Conservation (phyloP, 116 monocot genomes). For the Iris pallida region DNA sequence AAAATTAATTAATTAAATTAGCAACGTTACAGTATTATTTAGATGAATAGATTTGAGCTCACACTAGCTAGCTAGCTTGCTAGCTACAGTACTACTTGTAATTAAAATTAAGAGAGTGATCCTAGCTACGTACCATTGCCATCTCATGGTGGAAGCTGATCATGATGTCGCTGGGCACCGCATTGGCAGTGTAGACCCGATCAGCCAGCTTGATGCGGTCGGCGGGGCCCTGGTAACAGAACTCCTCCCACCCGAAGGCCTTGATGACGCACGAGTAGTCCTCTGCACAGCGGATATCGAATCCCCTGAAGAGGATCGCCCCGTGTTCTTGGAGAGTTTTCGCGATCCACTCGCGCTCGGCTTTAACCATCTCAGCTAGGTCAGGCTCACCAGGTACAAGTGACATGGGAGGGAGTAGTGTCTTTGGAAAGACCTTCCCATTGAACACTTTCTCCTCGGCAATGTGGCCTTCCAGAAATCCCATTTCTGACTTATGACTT, state of each 20-base stretch:
- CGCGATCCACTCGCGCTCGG: neutral
- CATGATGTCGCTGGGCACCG: neutral
- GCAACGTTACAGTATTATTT: too few species aligned
- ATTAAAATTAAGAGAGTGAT: too few species aligned
- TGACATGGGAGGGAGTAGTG: constrained; percentile 11
- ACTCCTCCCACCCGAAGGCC: constrained; percentile 34
- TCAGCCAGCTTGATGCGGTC: constrained; percentile 7
- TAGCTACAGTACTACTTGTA: too few species aligned
- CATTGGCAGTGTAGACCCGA: constrained; percentile 11
- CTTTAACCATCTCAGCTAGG: constrained; percentile 8
- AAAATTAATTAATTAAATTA: too few species aligned
- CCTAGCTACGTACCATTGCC: too few species aligned
- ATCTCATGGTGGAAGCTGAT: constrained; percentile 23
- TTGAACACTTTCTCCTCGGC: constrained; percentile 12
- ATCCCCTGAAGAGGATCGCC: constrained; percentile 34
- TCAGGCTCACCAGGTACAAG: neutral
- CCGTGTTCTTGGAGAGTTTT: constrained; percentile 17
- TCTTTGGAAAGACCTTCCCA: constrained; percentile 25
- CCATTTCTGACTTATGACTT: constrained; percentile 16
- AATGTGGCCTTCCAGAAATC: constrained; percentile 9
- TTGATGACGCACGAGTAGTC: constrained; percentile 24
- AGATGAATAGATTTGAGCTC: too few species aligned
- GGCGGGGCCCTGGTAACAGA: constrained; percentile 17
- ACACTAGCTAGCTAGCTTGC: too few species aligned
- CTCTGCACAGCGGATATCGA: constrained; percentile 12